A percentile compares a stretch with the other conserved stretches of the same genome.
phyloP scores from a whole-genome alignment of 1,139 yeast species.

The Lodderomyces margitis region DNA sequence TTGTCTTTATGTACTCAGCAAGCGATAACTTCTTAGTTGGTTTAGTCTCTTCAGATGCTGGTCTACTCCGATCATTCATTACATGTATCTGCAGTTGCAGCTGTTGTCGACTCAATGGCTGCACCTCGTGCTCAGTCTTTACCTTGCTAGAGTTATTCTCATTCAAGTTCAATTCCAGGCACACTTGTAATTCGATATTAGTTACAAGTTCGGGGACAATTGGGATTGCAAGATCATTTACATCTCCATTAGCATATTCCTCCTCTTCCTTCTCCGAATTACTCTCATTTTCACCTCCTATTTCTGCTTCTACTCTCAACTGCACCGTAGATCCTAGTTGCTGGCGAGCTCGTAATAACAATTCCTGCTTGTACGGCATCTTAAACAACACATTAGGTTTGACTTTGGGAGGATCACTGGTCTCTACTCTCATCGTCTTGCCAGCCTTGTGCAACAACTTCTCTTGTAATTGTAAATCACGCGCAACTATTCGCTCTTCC shows the following conservation, averaged over 20 bases:
- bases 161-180: slow-evolving; percentile 12
- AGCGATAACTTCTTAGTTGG: slow-evolving; percentile 70
- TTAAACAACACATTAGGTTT: slow-evolving; percentile 19
- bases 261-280: neutral
- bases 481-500: slow-evolving; percentile 32
- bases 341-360: slow-evolving; percentile 9
- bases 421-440: neutral
- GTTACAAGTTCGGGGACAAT: slow-evolving; percentile 26
- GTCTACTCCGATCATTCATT: slow-evolving; percentile 4
- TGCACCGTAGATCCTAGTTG: neutral
- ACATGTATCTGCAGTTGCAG: neutral
- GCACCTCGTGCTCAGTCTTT: slow-evolving; percentile 6
- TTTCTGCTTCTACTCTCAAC: neutral
- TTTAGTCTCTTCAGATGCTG: slow-evolving; percentile 16
- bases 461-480: slow-evolving; percentile 23
- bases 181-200: slow-evolving; percentile 22
- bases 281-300: neutral
- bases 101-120: neutral
- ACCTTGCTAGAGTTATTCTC: slow-evolving; percentile 4
- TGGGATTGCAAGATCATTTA: slow-evolving; percentile 15
- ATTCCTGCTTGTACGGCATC: slow-evolving; percentile 24
- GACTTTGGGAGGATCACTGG: slow-evolving; percentile 7
- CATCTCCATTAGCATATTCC: slow-evolving; percentile 8
- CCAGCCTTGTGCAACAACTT: slow-evolving; percentile 5
- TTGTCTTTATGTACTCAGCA: slow-evolving; percentile 63